Evolutionary conservation across 2,329 filamentous ascomycete genomes (phyloP).

Genomic region (Stagonosporopsis rhizophila): DNA sequence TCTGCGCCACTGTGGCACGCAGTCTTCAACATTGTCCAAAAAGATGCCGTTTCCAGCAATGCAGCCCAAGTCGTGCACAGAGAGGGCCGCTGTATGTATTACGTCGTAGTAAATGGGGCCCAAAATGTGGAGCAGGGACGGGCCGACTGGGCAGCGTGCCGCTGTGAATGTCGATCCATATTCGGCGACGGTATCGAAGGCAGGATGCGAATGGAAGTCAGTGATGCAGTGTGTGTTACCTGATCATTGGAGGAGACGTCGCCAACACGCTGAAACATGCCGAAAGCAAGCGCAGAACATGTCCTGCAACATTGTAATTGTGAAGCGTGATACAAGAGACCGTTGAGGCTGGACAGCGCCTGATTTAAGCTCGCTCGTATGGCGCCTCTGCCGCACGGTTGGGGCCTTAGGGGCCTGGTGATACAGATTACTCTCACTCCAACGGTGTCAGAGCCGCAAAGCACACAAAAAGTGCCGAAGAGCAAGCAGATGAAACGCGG

Average conservation of each 20-base stretch:
- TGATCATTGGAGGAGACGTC: background rate
- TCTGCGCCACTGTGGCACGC: slow-evolving; percentile 49
- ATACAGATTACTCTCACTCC: slow-evolving; percentile 32
- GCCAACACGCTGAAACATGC: background rate
- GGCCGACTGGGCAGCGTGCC: slow-evolving; percentile 8
- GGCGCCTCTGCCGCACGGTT: slow-evolving; percentile 21
- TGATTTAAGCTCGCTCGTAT: slow-evolving; percentile 13
- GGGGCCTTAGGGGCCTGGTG: slow-evolving; percentile 21
- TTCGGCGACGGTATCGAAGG: background rate
- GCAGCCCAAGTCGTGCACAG: slow-evolving; percentile 6
- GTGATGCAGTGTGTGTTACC: slow-evolving; percentile 2
- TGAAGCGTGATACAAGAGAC: slow-evolving; percentile 18
- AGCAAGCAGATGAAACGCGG: slow-evolving; percentile 34
- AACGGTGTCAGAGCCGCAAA: slow-evolving; percentile 31
- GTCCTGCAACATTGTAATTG: slow-evolving; percentile 3
- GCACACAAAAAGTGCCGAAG: slow-evolving; percentile 19
- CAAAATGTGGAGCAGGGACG: slow-evolving; percentile 3
- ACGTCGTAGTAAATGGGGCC: slow-evolving; percentile 4
- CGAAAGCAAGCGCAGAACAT: slow-evolving; percentile 6
- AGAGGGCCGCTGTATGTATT: slow-evolving; percentile 23
- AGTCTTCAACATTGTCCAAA: slow-evolving; percentile 35
- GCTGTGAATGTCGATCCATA: slow-evolving; percentile 6
- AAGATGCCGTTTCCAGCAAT: slow-evolving; percentile 16
- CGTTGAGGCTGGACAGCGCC: slow-evolving; percentile 14
- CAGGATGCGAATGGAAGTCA: slow-evolving; percentile 3